Conservation (phyloP, 495 filamentous ascomycete species). For the Penicillium argentinense region DNA sequence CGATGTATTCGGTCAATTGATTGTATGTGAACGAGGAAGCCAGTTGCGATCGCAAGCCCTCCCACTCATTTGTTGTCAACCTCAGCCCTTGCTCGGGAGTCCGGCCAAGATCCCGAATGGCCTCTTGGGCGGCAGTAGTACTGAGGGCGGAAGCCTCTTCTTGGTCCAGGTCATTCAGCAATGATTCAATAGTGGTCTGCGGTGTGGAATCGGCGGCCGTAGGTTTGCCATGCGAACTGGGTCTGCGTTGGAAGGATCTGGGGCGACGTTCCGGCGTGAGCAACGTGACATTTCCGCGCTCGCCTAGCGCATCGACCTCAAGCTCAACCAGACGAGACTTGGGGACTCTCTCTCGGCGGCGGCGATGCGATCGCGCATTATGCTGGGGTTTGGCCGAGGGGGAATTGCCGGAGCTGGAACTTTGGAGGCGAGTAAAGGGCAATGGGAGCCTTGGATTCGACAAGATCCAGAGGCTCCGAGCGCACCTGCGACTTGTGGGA, state of each 20-base stretch:
- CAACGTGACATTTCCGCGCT: neutral
- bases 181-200: slow-evolving; percentile 15
- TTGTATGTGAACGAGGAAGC: slow-evolving; percentile 32
- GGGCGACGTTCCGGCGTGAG: too few relatives aligned
- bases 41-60: slow-evolving; percentile 27
- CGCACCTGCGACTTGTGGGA: neutral
- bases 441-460: neutral
- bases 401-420: neutral
- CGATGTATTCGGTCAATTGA: slow-evolving; percentile 36
- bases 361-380: neutral
- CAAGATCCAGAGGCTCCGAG: neutral
- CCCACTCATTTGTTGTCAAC: slow-evolving; percentile 26
- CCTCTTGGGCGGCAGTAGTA: slow-evolving; percentile 5
- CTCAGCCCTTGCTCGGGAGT: slow-evolving; percentile 20
- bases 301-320: neutral
- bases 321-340: neutral
- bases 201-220: neutral
- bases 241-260: neutral
- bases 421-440: neutral
- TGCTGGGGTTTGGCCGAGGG: neutral
- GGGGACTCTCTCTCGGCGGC: neutral
- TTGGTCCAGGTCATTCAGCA: slow-evolving; percentile 32
- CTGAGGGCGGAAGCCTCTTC: slow-evolving; percentile 10
- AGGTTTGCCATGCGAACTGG: neutral
- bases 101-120: slow-evolving; percentile 27